These are phyloP conservation scores for Boletus bicolor DNA, from an alignment of 768 basidiomycete species.

Conservation along the genomic window DNA sequence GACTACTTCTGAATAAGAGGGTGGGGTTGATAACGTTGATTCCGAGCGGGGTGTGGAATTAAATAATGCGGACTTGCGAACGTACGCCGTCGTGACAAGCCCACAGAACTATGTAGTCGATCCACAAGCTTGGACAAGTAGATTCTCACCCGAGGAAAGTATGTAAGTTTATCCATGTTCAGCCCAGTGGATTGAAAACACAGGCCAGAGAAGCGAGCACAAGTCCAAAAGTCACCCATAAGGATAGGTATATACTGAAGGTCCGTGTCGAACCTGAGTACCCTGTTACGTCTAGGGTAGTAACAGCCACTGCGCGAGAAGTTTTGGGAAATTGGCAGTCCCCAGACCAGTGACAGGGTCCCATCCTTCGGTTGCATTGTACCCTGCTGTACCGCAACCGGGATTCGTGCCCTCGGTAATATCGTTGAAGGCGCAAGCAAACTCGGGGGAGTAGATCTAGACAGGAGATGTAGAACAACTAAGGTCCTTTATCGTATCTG, in stretches of 20 bases:
- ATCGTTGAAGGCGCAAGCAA: constrained; percentile 32
- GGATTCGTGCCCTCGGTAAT: constrained; percentile 44
- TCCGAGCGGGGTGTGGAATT: too few relatives aligned
- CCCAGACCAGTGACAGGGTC: constrained; percentile 49
- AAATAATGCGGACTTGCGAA: too few relatives aligned
- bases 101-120: too few relatives aligned
- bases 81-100: too few relatives aligned
- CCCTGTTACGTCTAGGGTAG: constrained; percentile 8
- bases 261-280: neutral
- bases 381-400: constrained; percentile 43
- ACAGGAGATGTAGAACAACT: neutral
- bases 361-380: constrained; percentile 34
- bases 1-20: too few relatives aligned
- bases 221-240: neutral
- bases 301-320: constrained; percentile 37
- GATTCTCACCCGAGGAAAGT: neutral
- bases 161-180: neutral
- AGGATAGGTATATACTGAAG: neutral
- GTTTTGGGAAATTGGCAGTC: constrained; percentile 40
- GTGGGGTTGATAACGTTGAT: too few relatives aligned
- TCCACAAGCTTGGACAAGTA: too few relatives aligned
- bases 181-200: neutral
- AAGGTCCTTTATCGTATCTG: neutral
- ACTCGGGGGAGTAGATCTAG: constrained; percentile 9
- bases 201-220: neutral